phyloP scores from a whole-genome alignment of 108 stramenopile species.

The Nitzschia inconspicua region DNA sequence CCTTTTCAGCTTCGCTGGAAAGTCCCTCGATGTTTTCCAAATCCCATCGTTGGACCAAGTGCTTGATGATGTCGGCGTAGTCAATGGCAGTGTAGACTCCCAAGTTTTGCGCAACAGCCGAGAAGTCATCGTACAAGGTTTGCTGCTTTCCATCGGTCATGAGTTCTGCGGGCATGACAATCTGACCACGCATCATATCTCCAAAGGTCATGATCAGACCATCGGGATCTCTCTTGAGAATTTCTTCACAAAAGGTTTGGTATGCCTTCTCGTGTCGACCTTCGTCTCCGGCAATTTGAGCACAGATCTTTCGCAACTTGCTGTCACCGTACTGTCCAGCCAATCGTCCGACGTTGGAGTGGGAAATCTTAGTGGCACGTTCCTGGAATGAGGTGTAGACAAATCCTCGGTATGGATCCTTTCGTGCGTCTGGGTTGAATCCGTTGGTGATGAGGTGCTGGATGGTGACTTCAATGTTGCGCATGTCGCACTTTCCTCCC shows the following conservation, averaged over 20 bases:
- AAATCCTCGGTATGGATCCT: conserved; percentile 93
- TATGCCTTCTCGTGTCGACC: conserved; percentile 93
- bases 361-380: conserved; percentile 88
- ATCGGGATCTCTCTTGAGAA: conserved; percentile 83
- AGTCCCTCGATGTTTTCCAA: conserved; percentile 79
- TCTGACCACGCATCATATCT: conserved; percentile 88
- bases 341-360: conserved; percentile 79
- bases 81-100: conserved; percentile 92
- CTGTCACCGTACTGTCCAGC: conserved; percentile 70
- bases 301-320: conserved; percentile 73
- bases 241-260: conserved; percentile 77
- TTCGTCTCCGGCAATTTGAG: conserved; percentile 91
- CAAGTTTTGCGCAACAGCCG: conserved; percentile 73
- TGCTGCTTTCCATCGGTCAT: conserved; percentile 85
- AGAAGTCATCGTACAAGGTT: conserved; percentile 84
- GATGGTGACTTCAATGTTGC: conserved; percentile 86
- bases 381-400: conserved; percentile 95
- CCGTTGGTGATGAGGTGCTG: conserved; percentile 90
- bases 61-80: conserved; percentile 89
- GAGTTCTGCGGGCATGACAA: conserved; percentile 88
- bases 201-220: conserved; percentile 79
- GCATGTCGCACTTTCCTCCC: conserved; percentile 84
- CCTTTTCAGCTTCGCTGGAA: conserved; percentile 67
- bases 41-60: conserved; percentile 82
- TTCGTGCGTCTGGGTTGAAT: conserved; percentile 84